Conservation (phyloP, 345 rosid species). For the Eucalyptus erythrocorys region DNA sequence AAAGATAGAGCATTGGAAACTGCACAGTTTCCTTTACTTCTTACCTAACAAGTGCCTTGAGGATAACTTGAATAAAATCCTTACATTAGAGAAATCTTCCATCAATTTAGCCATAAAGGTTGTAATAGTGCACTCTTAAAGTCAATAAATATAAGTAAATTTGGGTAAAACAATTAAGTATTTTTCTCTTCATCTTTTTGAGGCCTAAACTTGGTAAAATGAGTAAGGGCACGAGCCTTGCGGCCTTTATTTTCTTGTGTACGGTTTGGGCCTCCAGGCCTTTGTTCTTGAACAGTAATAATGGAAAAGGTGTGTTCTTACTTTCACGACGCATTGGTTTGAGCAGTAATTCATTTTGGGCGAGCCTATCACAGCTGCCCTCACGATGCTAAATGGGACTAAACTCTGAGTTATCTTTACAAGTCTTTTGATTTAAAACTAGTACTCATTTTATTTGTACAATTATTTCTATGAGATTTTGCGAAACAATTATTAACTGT, state of each 20-base stretch:
- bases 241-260: not conserved
- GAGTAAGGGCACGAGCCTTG: not conserved
- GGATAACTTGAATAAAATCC: not conserved
- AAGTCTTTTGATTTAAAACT: not conserved
- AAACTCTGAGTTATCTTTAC: not conserved
- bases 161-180: not conserved
- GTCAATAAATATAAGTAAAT: not conserved
- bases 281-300: not conserved
- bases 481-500: too few relatives aligned
- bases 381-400: not conserved
- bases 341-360: not conserved
- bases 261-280: not conserved
- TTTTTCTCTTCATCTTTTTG: not conserved
- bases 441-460: not conserved
- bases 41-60: not conserved
- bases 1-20: not conserved
- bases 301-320: not conserved
- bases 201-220: not conserved
- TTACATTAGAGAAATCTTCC: not conserved
- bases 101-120: not conserved
- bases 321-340: too few relatives aligned
- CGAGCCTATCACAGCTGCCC: not conserved
- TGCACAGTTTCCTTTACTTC: not conserved
- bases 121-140: not conserved
- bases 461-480: not conserved